phyloP scores from a whole-genome alignment of 257 asterid genomes.

The Misopates orontium region DNA sequence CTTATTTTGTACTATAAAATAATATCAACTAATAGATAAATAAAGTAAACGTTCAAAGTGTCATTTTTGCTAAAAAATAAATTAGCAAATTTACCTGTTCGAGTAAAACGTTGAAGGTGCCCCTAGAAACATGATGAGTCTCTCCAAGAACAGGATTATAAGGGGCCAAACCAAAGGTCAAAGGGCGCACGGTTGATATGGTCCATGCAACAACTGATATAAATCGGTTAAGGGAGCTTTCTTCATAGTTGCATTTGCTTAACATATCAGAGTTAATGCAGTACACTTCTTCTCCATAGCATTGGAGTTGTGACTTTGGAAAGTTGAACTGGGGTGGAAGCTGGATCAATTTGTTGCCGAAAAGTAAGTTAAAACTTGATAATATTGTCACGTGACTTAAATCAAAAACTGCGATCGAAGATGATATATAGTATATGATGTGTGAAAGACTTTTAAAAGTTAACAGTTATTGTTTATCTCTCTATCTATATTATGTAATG shows the following conservation, averaged over 20 bases:
- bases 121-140: constrained; percentile 81
- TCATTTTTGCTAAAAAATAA: neutral
- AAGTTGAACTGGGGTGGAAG: constrained; percentile 83
- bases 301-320: constrained; percentile 90
- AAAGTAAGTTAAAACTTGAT: no score
- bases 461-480: no score
- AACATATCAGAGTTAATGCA: constrained; percentile 47
- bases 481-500: no score
- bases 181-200: constrained; percentile 72
- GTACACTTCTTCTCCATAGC: constrained; percentile 76
- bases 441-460: no score
- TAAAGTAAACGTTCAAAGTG: no score
- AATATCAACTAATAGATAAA: no score
- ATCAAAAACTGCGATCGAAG: no score
- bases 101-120: constrained; percentile 59
- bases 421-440: no score
- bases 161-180: constrained; percentile 79
- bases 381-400: no score
- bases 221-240: constrained; percentile 49
- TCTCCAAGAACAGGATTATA: constrained; percentile 92
- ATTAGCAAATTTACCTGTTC: constrained; percentile 58
- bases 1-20: no score
- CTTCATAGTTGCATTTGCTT: constrained; percentile 53
- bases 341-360: constrained; percentile 35
- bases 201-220: constrained; percentile 75